These are phyloP conservation scores for Aureobasidium sp. DNA, from an alignment of 2,329 filamentous ascomycete species.

Conservation along the genomic window DNA sequence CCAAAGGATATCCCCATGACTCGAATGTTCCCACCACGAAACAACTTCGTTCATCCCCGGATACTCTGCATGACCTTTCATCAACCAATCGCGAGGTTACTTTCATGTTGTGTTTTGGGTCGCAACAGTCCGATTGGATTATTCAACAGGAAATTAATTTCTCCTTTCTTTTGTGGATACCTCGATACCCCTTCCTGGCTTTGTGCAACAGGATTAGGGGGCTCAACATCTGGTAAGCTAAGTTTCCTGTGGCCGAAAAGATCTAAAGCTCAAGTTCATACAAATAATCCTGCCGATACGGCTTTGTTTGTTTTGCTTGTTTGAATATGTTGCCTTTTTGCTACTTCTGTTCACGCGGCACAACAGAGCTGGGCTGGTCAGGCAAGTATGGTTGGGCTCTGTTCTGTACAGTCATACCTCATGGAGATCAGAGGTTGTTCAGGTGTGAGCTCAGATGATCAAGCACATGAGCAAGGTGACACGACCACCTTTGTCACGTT, in stretches of 20 bases:
- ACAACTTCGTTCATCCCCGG: background rate
- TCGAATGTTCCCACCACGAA: background rate
- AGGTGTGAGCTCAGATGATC: conserved; percentile 1
- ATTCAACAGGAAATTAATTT: background rate
- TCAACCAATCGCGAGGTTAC: conserved; percentile 2
- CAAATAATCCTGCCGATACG: background rate
- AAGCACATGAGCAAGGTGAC: background rate
- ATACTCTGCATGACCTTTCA: background rate
- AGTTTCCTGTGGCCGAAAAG: background rate
- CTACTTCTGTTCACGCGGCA: background rate
- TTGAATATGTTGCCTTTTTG: background rate
- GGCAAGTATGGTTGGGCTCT: conserved; percentile 14
- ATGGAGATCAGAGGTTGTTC: background rate
- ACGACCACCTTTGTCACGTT: background rate
- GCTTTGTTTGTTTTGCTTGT: conserved; percentile 10
- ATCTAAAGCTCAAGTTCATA: background rate
- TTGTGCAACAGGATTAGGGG: background rate
- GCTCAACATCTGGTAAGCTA: conserved; percentile 6
- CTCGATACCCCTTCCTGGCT: background rate
- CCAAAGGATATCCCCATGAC: background rate
- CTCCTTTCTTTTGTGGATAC: background rate
- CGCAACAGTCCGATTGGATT: background rate
- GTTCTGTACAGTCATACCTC: background rate
- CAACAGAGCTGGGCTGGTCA: background rate
- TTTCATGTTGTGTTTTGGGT: background rate